These are phyloP conservation scores for Arthrobotrys entomopaga DNA, from an alignment of 2,329 filamentous ascomycete genomes.

Conservation along the genomic window DNA sequence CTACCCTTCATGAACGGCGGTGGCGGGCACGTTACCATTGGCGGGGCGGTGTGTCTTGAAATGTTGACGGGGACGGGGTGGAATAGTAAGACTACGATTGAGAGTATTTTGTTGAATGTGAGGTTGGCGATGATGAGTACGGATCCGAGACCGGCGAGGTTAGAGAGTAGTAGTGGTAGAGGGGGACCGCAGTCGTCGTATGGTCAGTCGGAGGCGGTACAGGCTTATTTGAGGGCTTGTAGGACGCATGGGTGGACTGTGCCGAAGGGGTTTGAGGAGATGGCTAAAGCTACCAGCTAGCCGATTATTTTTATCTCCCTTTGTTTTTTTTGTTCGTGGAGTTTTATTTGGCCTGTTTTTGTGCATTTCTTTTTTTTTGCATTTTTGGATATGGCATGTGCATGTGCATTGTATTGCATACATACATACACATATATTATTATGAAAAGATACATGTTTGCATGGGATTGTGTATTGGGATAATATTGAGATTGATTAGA, in stretches of 20 bases:
- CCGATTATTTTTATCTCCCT: slow-evolving; percentile 1
- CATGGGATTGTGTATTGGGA: too few relatives aligned
- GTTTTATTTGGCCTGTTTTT: slow-evolving; percentile 1
- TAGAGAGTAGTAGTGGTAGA: slow-evolving; percentile 63
- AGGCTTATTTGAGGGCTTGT: slow-evolving; percentile 78
- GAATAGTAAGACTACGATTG: slow-evolving; percentile 77
- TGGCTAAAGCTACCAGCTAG: slow-evolving; percentile 27
- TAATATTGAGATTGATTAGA: not conserved
- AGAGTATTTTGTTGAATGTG: slow-evolving; percentile 82
- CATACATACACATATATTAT: too few relatives aligned
- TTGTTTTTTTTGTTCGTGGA: not conserved
- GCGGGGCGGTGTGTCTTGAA: slow-evolving; percentile 78
- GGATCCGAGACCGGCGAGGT: slow-evolving; percentile 74
- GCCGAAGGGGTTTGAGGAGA: slow-evolving; percentile 69
- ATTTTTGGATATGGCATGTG: not conserved
- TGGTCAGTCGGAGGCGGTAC: slow-evolving; percentile 74
- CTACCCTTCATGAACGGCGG: slow-evolving; percentile 76
- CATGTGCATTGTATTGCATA: not conserved
- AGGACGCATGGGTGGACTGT: slow-evolving; percentile 76
- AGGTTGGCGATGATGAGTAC: slow-evolving; percentile 76
- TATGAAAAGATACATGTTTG: too few relatives aligned
- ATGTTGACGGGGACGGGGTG: slow-evolving; percentile 85
- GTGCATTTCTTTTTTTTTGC: not conserved
- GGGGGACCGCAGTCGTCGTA: slow-evolving; percentile 65
- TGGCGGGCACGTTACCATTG: slow-evolving; percentile 84